phyloP scores from a whole-genome alignment of 257 asterid species.

The Prunella vulgaris region DNA sequence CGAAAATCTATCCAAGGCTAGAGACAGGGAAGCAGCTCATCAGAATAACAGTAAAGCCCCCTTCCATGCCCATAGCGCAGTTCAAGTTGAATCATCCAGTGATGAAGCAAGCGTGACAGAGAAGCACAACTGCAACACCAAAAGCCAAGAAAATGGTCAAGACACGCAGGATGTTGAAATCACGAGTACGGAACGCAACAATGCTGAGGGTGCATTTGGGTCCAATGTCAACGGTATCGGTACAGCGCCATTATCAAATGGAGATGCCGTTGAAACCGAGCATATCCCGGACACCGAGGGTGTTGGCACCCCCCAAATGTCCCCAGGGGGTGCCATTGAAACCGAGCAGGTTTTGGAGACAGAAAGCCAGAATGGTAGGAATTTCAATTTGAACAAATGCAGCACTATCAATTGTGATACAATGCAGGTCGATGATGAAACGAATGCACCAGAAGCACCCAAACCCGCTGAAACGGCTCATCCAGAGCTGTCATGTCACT shows the following conservation, averaged over 20 bases:
- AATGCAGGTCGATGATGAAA: conserved; percentile 49
- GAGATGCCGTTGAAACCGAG: conserved; percentile 54
- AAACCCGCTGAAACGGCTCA: conserved; percentile 20
- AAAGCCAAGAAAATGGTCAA: conserved; percentile 44
- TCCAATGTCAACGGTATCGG: conserved; percentile 64
- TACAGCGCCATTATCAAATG: conserved; percentile 39
- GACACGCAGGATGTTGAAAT: conserved; percentile 89
- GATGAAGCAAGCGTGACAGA: conserved; percentile 77
- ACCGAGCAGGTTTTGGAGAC: conserved; percentile 68
- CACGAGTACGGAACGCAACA: conserved; percentile 30
- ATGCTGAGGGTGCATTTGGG: conserved; percentile 63
- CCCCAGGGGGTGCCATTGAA: conserved; percentile 26
- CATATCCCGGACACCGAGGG: conserved; percentile 54
- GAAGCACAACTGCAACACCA: conserved; percentile 67
- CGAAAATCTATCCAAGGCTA: conserved; percentile 16
- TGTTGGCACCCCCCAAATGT: conserved; percentile 31
- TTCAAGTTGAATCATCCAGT: conserved; percentile 42
- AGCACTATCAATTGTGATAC: conserved; percentile 33
- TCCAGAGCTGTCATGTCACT: conserved; percentile 19
- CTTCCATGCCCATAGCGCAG: conserved; percentile 30
- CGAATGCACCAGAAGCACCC: conserved; percentile 27
- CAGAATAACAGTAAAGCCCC: conserved; percentile 30
- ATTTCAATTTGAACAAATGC: conserved; percentile 42
- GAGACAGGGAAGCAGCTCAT: conserved; percentile 35
- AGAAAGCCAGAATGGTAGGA: conserved; percentile 37